A percentile compares a stretch with the other conserved stretches of the same genome.
phyloP scores from a whole-genome alignment of 2,329 filamentous ascomycete species.

The Fusarium avenaceum region DNA sequence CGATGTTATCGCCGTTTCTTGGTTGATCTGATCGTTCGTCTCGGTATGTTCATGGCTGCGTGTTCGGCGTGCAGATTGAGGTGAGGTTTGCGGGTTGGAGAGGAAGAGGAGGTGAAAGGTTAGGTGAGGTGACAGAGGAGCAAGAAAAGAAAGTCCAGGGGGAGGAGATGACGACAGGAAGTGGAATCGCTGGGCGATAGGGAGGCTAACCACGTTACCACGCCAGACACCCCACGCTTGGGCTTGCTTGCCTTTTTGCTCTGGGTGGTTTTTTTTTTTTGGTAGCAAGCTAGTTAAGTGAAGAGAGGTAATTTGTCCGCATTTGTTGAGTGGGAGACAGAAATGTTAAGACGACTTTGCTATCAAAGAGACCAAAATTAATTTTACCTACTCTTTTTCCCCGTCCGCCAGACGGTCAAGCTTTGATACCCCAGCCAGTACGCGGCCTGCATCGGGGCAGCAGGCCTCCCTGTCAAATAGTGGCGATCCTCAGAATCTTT shows the following conservation, averaged over 20 bases:
- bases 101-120: conserved; percentile 32
- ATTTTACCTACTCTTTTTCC: not conserved
- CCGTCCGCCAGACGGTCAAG: not conserved
- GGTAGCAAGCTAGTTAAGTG: not conserved
- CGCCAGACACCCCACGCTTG: conserved; percentile 6
- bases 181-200: conserved; percentile 3
- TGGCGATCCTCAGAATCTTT: conserved; percentile 32
- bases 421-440: conserved; percentile 8
- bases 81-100: conserved; percentile 41
- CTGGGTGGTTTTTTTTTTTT: not conserved
- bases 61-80: conserved; percentile 29
- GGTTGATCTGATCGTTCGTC: not conserved
- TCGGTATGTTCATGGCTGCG: conserved; percentile 2
- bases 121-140: conserved; percentile 35
- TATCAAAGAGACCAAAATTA: too few species aligned
- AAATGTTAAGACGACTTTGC: too few species aligned
- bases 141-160: conserved; percentile 44
- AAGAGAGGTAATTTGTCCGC: not conserved
- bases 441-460: conserved; percentile 19
- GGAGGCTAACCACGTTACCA: conserved; percentile 16
- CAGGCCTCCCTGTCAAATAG: conserved; percentile 28
- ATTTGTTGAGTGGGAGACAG: too few species aligned
- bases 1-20: not conserved
- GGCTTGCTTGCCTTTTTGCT: conserved; percentile 5
- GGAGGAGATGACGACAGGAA: conserved; percentile 37